Base-by-base conservation (phyloP, 306 rosid species). In the Begonia masoniana region DNA sequence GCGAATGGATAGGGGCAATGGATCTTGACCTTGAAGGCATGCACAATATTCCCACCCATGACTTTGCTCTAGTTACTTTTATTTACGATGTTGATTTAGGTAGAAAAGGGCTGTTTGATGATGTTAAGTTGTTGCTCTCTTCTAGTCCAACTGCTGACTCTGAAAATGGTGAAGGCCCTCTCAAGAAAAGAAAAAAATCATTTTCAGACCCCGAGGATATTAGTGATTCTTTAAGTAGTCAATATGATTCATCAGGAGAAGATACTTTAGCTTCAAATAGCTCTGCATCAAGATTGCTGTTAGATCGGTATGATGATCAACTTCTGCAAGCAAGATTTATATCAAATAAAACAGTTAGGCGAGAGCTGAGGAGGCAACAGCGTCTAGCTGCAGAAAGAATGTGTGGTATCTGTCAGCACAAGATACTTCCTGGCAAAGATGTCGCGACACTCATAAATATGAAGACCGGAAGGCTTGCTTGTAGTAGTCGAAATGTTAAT, bases 391-490 rank as follows among this genome's bases (percentile, higher is more conserved):
- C 87, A 43, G 97, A 87, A 57, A 81, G 83, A 71, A 73, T 73
- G 76, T 89, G 97, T 59, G 79, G 76, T 62, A 76, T 89, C 69
- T 89, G 97, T 81, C 84, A 82, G 59, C 95, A 76, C 58, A 89
- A 79, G 77, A 85, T 89, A 91, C 84, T 85, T 71, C 84, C 95
- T 50, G 82, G 95, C 58, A 89, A 80, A 74, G 95, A 89, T 77
- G 97, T 89, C 41, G 88, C 95, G 12, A 68, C 95, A 10, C 82
- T 89, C 50, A 13, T 82, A 61, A 85, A 89, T 70, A 41, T 80
- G 71, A 78, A 80, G 81, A 80, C 93, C 54, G 77, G 82, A 73
- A 80, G 69, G 73, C 69, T 89, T 56, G 87, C 75, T 24, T 89
- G 97, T 82, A 72, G 85, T 60, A 80, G 95, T 73, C 85, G 97